Base-by-base conservation (phyloP, 441 rosid genomes). In the Populus hybrid region DNA sequence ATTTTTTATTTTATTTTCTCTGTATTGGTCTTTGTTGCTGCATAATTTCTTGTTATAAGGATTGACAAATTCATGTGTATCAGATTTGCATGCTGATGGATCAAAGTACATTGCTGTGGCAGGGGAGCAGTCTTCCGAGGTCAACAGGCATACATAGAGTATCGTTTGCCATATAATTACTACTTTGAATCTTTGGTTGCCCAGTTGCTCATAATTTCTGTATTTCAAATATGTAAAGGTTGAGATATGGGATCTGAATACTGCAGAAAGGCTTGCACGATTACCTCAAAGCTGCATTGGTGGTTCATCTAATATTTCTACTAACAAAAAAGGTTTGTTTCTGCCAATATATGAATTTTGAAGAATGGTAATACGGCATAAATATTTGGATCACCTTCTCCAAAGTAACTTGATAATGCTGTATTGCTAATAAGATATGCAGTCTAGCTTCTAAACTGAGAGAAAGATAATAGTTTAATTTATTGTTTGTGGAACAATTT, bases 161-260 rank as follows among this genome's bases (percentile, higher is more conserved):
- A 24, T 64, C 64, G 50, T 71, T 71, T 69, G 64, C 35, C n/a
- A 23, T 35, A 71, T 7, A 24, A 50, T 74, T 75, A 61, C 76
- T 53, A 5, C 24, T 40, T 75, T 68, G 64, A 56, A 77, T 20
- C 77, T 78, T 75, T 64, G 59, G 21, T 74, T 77, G 63, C 73
- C 79, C 24, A 0, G 11, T 78, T 71, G 79, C 85, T 81, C 64
- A 38, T 77, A 71, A 26, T 75, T 81, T 70, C 76, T 59, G 18
- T 77, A 68, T 84, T 33, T 69, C 45, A 59, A 50, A 76, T 81
- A 72, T 38, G 28, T 28, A 73, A 79, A 94, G 99, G 89, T 95
- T 71, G 98, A 95, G 84, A 79, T 95, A 75, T 91, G 98, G 97
- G 98, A 95, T 83, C 89, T 95, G 38, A 84, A 87, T 78, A 87